Evolutionary conservation across 2,329 filamentous ascomycete species (phyloP).

Genomic region (Cryphonectria carpinicola): DNA sequence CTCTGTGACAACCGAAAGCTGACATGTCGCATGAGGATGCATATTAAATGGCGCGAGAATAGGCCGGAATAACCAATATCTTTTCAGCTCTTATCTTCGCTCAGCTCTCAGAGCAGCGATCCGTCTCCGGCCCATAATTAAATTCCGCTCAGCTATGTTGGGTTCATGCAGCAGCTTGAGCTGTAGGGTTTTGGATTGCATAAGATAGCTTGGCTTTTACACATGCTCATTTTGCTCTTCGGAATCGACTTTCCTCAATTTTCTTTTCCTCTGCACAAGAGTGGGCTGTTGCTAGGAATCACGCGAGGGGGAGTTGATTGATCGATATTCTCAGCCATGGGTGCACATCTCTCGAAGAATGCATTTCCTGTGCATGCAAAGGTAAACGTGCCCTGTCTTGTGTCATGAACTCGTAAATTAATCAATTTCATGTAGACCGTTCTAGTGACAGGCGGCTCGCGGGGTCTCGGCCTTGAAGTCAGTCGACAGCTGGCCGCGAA

Average conservation of each 20-base stretch:
- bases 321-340: not conserved
- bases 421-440: slow-evolving; percentile 66
- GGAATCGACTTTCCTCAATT: not conserved
- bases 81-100: not conserved
- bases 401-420: not conserved
- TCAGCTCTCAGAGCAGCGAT: not conserved
- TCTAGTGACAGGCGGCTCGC: slow-evolving; percentile 87
- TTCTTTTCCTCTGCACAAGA: not conserved
- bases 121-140: not conserved
- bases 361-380: slow-evolving; percentile 19
- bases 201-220: not conserved
- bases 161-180: not conserved
- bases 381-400: slow-evolving; percentile 17
- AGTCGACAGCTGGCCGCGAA: slow-evolving; percentile 78
- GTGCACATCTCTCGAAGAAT: not conserved
- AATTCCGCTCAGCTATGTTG: too few relatives aligned
- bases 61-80: not conserved
- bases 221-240: not conserved
- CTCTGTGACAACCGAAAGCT: not conserved
- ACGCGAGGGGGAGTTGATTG: not conserved
- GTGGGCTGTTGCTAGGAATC: not conserved
- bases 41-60: not conserved
- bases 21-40: not conserved
- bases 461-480: slow-evolving; percentile 84
- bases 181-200: not conserved